Conservation (phyloP, 441 rosid species). For the Aleurites moluccanus region DNA sequence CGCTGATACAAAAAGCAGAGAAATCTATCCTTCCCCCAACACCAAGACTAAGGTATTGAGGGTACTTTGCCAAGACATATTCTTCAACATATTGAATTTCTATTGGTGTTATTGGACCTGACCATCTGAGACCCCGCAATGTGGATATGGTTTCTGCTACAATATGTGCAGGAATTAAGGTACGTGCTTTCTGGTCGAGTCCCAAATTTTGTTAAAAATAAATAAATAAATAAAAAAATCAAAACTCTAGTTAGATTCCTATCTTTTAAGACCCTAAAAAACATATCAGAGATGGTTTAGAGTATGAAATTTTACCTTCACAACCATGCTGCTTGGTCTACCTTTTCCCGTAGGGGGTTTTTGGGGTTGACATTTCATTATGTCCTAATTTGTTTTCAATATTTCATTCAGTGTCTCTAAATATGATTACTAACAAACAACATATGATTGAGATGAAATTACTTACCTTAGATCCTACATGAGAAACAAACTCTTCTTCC, state of each 20-base stretch:
- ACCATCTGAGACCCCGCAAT: conserved; percentile 67
- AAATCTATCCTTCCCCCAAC: conserved; percentile 60
- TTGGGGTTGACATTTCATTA: conserved; percentile 39
- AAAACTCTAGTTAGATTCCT: background rate
- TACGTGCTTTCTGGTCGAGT: conserved; percentile 52
- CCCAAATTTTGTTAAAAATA: too few species aligned
- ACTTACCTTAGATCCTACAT: conserved; percentile 42
- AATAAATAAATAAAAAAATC: too few species aligned
- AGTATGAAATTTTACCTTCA: conserved; percentile 29
- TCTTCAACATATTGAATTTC: conserved; percentile 74
- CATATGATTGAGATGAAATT: background rate
- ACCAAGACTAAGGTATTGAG: conserved; percentile 61
- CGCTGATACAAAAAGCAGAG: conserved; percentile 62
- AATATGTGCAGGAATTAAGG: conserved; percentile 67
- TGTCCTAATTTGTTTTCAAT: conserved; percentile 32
- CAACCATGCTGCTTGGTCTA: conserved; percentile 66
- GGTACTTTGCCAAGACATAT: conserved; percentile 72
- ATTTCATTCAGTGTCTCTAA: background rate
- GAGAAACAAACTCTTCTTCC: conserved; percentile 30
- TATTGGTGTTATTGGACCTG: conserved; percentile 70
- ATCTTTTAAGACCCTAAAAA: background rate
- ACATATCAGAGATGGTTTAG: background rate
- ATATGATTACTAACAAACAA: background rate
- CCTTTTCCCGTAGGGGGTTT: conserved; percentile 39
- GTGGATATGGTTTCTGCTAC: conserved; percentile 79